Percentiles rank a stretch among this genome's conserved stretches.
Evolutionary conservation across 805 yeast species (phyloP).

Genomic region (Myxozyma melibiosi): DNA sequence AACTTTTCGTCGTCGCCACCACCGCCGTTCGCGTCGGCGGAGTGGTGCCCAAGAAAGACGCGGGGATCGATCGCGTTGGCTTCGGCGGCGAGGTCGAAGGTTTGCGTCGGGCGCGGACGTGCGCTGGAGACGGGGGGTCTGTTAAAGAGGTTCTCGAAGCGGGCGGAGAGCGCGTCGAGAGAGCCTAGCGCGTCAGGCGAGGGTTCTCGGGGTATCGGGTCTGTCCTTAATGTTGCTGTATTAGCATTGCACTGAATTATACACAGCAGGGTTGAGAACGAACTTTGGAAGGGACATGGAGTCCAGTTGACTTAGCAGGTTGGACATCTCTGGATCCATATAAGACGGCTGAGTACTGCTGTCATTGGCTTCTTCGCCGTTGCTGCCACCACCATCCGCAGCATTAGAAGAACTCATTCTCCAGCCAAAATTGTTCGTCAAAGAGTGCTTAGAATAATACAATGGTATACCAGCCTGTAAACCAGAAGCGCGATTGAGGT

Average conservation of each 20-base stretch:
- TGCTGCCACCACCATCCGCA: neutral
- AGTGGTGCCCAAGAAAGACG: neutral
- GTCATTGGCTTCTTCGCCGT: neutral
- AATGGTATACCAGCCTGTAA: neutral
- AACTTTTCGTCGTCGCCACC: neutral
- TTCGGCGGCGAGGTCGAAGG: slow-evolving; percentile 1
- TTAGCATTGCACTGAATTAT: neutral
- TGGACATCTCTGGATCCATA: slow-evolving; percentile 4
- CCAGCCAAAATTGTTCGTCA: too few species aligned
- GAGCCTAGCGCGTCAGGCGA: slow-evolving; percentile 30
- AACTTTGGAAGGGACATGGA: slow-evolving; percentile 22
- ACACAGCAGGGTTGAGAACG: neutral
- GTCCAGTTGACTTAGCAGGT: slow-evolving; percentile 7
- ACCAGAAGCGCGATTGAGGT: too few species aligned
- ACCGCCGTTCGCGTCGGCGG: neutral
- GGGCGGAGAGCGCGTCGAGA: slow-evolving; percentile 26
- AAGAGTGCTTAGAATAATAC: too few species aligned
- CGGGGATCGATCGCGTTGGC: slow-evolving; percentile 12
- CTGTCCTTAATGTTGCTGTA: neutral
- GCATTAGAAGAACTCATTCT: neutral
- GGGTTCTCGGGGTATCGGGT: slow-evolving; percentile 7
- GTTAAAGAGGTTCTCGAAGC: slow-evolving; percentile 23
- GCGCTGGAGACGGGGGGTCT: slow-evolving; percentile 16
- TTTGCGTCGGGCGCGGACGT: neutral
- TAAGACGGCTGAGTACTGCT: neutral